phyloP scores from a whole-genome alignment of 2,329 filamentous ascomycete species.

The Talaromyces sp. region DNA sequence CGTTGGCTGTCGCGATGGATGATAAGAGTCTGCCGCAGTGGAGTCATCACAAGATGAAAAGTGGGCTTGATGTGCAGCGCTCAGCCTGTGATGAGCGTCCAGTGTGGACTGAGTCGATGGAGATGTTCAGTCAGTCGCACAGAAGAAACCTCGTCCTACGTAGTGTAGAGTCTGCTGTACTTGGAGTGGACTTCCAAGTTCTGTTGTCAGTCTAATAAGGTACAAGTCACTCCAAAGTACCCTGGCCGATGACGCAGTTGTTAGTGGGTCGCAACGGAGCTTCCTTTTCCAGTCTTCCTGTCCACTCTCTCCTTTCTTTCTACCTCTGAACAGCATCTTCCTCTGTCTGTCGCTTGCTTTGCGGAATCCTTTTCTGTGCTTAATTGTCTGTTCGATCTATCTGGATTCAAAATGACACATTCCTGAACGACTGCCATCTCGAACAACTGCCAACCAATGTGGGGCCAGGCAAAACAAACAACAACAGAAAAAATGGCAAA shows the following conservation, averaged over 20 bases:
- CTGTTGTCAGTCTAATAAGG: not conserved
- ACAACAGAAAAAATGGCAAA: not conserved
- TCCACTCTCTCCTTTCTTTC: not conserved
- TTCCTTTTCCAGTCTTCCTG: not conserved
- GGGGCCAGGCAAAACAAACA: conserved; percentile 1
- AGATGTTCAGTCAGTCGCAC: not conserved
- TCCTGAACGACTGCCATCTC: not conserved
- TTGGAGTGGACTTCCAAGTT: not conserved
- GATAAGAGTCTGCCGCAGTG: conserved; percentile 11
- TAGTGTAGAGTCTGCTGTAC: not conserved
- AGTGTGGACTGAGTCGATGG: not conserved
- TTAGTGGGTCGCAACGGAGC: conserved; percentile 6
- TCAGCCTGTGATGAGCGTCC: not conserved
- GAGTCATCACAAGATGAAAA: conserved; percentile 17
- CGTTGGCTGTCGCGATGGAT: not conserved
- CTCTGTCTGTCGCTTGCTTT: not conserved
- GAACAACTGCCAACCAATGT: conserved; percentile 1
- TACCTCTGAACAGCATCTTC: not conserved
- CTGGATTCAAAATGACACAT: not conserved
- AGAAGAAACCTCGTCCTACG: not conserved
- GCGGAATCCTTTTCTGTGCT: not conserved
- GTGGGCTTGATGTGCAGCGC: conserved; percentile 8
- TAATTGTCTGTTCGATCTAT: not conserved
- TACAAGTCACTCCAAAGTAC: not conserved
- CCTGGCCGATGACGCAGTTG: not conserved